phyloP scores from a whole-genome alignment of 768 basidiomycete genomes.

The Agaricus sinodeliciosus region DNA sequence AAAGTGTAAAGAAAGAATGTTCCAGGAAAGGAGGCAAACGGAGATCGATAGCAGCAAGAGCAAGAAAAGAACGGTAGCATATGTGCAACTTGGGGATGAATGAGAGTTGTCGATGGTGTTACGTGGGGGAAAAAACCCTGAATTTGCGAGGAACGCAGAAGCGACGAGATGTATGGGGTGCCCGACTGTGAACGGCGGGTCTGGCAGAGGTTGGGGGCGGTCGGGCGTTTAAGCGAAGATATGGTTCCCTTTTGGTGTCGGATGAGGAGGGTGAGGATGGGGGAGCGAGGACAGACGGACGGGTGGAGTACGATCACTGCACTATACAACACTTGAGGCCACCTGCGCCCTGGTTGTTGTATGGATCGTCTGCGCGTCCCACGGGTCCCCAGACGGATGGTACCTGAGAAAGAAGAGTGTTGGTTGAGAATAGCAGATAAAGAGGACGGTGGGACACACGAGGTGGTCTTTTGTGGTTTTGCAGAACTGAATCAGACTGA shows the following conservation, averaged over 20 bases:
- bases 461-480: slow-evolving; percentile 87
- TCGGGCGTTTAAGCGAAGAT: slow-evolving; percentile 4
- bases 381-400: slow-evolving; percentile 97
- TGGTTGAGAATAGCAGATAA: slow-evolving; percentile 1
- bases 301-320: slow-evolving; percentile 33
- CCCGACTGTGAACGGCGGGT: not conserved
- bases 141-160: not conserved
- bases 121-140: not conserved
- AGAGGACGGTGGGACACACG: slow-evolving; percentile 18
- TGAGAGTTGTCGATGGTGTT: slow-evolving; percentile 4
- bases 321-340: slow-evolving; percentile 48
- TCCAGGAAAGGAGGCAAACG: slow-evolving; percentile 10
- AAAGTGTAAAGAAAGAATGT: slow-evolving; percentile 11
- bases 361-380: slow-evolving; percentile 89
- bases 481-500: slow-evolving; percentile 89
- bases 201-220: not conserved
- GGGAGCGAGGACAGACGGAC: not conserved
- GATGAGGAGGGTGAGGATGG: not conserved
- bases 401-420: slow-evolving; percentile 47
- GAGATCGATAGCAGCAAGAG: slow-evolving; percentile 4
- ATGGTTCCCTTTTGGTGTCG: not conserved
- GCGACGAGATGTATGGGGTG: not conserved
- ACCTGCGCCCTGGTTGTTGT: slow-evolving; percentile 58
- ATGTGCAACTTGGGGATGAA: slow-evolving; percentile 10
- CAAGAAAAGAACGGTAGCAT: slow-evolving; percentile 13